Conservation (phyloP, 148 eudicot species). For the Rhododendron simsii region DNA sequence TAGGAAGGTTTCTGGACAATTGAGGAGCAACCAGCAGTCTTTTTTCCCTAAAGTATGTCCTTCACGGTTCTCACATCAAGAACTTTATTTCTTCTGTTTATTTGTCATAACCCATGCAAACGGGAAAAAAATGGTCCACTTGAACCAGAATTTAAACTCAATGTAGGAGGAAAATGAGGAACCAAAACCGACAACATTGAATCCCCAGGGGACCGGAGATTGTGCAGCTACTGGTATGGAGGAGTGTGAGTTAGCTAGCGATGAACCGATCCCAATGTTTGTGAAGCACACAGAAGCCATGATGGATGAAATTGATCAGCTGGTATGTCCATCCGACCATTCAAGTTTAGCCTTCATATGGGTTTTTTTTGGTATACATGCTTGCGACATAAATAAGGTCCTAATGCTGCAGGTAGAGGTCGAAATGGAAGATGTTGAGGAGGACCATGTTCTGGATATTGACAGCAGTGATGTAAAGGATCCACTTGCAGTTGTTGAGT, state of each 20-base stretch:
- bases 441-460: constrained; percentile 47
- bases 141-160: background rate
- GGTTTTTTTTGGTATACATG: background rate
- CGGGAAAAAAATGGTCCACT: background rate
- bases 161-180: background rate
- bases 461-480: constrained; percentile 48
- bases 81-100: background rate
- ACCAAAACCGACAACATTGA: background rate
- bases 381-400: background rate
- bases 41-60: background rate
- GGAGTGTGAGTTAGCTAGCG: background rate
- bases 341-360: background rate
- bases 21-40: background rate
- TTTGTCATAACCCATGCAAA: background rate
- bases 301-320: constrained; percentile 9
- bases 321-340: background rate
- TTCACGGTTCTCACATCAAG: background rate
- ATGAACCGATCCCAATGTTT: constrained; percentile 2
- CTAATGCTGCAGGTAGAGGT: constrained; percentile 22
- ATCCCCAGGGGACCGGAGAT: background rate
- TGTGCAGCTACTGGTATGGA: background rate
- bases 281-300: constrained; percentile 10
- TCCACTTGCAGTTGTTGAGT: constrained; percentile 61
- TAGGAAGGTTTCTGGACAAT: constrained; percentile 4
- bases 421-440: constrained; percentile 69